Conservation (phyloP, 192 early-diverging fungal species). For the Gigaspora rosea region DNA sequence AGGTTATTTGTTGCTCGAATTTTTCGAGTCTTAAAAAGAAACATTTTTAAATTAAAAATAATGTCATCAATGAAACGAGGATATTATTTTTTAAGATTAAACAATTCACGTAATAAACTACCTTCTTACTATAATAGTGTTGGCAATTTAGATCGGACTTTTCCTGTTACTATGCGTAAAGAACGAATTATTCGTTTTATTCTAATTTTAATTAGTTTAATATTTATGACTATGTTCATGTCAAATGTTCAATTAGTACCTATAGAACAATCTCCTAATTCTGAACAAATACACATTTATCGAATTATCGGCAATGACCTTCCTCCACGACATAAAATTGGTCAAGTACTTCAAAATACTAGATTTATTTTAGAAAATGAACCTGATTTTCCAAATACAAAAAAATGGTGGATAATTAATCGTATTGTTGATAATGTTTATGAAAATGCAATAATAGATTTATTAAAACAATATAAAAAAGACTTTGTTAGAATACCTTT, state of each 20-base stretch:
- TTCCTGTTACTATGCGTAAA: neutral
- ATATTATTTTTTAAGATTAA: too few relatives aligned
- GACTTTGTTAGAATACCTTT: conserved; percentile 61
- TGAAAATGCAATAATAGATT: conserved; percentile 54
- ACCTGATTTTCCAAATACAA: conserved; percentile 54
- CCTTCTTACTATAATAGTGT: neutral
- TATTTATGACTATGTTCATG: neutral
- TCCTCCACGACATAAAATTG: conserved; percentile 61
- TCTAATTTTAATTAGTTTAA: neutral
- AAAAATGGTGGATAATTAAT: conserved; percentile 62
- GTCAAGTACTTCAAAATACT: conserved; percentile 61
- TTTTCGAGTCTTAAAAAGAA: too few relatives aligned
- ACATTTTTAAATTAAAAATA: too few relatives aligned
- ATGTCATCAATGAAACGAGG: too few relatives aligned
- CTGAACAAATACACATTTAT: conserved; percentile 51
- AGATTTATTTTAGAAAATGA: conserved; percentile 64
- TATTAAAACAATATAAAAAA: conserved; percentile 52
- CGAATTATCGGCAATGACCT: conserved; percentile 66
- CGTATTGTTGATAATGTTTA: conserved; percentile 60
- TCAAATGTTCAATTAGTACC: neutral
- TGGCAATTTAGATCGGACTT: neutral
- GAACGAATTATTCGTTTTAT: neutral
- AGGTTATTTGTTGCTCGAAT: too few relatives aligned
- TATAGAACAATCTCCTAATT: conserved; percentile 15
- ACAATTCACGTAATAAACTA: neutral